phyloP scores from a whole-genome alignment of 2,329 filamentous ascomycete genomes.

The Hypoxylon sp. region DNA sequence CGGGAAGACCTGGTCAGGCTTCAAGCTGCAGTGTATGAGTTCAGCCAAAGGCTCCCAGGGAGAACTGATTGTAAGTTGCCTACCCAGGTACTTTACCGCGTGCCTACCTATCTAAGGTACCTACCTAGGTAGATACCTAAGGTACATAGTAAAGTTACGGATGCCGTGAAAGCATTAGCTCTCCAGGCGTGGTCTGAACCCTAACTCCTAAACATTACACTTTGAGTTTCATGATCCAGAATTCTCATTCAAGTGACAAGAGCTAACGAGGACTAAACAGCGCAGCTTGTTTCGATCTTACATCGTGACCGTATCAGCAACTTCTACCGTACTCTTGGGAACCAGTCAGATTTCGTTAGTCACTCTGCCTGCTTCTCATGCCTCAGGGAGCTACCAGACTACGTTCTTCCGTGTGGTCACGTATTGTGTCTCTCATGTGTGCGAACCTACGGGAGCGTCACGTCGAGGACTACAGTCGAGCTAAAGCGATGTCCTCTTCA shows the following conservation, averaged over 20 bases:
- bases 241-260: neutral
- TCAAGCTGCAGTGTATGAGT: constrained; percentile 37
- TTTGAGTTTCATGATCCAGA: neutral
- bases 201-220: neutral
- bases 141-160: too few species aligned
- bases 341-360: constrained; percentile 37
- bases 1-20: constrained; percentile 37
- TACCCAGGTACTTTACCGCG: too few species aligned
- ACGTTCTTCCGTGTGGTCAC: constrained; percentile 42
- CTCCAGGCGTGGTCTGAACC: neutral
- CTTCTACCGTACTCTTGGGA: constrained; percentile 39
- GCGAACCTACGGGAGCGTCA: constrained; percentile 40
- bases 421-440: constrained; percentile 41
- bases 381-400: constrained; percentile 42
- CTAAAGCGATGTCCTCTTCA: constrained; percentile 42
- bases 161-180: too few species aligned
- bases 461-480: constrained; percentile 43
- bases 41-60: constrained; percentile 38
- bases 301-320: constrained; percentile 41
- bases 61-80: constrained; percentile 31
- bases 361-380: constrained; percentile 44
- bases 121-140: too few species aligned
- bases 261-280: neutral
- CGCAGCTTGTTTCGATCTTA: constrained; percentile 39
- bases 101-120: too few species aligned